Conservation (phyloP, 208 protist genomes). For the Novymonas esmeraldas region DNA sequence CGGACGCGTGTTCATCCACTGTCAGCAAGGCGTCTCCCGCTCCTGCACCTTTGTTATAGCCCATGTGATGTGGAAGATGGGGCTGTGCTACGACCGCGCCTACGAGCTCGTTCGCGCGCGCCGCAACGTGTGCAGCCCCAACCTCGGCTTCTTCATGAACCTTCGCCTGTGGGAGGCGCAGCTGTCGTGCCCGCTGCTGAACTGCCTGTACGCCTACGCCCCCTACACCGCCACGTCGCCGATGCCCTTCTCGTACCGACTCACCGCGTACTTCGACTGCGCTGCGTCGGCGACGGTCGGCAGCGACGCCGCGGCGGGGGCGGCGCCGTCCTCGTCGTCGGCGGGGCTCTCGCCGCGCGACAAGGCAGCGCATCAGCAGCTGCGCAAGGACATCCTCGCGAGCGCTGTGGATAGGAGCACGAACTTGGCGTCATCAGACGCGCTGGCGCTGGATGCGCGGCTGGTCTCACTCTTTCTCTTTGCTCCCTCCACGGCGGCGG, state of each 20-base stretch:
- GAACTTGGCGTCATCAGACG: neutral
- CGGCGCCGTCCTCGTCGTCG: neutral
- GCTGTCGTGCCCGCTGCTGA: conserved; percentile 48
- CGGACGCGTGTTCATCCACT: conserved; percentile 93
- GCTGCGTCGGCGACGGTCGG: conserved; percentile 5
- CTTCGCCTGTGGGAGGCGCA: conserved; percentile 79
- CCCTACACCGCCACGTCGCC: conserved; percentile 51
- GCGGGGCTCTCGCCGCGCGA: neutral
- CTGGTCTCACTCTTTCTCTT: conserved; percentile 69
- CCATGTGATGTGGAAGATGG: conserved; percentile 91
- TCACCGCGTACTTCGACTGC: conserved; percentile 44
- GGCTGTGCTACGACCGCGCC: conserved; percentile 80
- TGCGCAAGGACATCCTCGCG: conserved; percentile 28
- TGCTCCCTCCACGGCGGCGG: conserved; percentile 6
- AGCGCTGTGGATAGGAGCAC: conserved; percentile 10
- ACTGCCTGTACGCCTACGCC: conserved; percentile 61
- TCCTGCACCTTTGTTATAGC: conserved; percentile 90
- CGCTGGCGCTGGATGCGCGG: conserved; percentile 51
- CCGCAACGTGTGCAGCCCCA: conserved; percentile 86
- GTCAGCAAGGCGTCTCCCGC: conserved; percentile 94
- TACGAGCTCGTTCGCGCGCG: conserved; percentile 77
- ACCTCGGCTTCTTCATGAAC: conserved; percentile 91
- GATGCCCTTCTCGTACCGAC: conserved; percentile 66
- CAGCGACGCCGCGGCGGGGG: neutral
- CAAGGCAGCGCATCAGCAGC: conserved; percentile 17